A percentile compares a stretch with the other conserved stretches of the same genome.
phyloP scores from a whole-genome alignment of 441 rosid genomes.

The Corymbia calophylla region DNA sequence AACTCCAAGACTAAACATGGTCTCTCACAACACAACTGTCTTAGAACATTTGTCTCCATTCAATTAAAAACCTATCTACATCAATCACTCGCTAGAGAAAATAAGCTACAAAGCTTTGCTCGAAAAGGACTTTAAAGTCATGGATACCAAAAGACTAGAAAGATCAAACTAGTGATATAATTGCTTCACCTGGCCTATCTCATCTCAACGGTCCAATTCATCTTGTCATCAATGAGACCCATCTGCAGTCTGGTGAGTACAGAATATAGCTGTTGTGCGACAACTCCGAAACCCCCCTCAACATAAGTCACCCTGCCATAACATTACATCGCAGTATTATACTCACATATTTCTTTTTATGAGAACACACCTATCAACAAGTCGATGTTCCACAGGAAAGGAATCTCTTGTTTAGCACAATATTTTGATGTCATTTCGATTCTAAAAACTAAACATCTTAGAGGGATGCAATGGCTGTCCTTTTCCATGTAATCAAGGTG shows the following conservation, averaged over 20 bases:
- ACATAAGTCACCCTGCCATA: constrained; percentile 60
- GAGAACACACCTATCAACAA: not conserved
- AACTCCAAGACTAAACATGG: not conserved
- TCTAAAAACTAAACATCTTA: not conserved
- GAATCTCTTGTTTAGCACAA: not conserved
- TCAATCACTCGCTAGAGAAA: not conserved
- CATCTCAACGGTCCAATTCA: constrained; percentile 85
- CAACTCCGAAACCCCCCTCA: constrained; percentile 59
- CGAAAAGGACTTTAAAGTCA: not conserved
- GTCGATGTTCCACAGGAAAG: not conserved
- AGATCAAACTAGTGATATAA: not conserved
- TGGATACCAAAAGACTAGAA: not conserved
- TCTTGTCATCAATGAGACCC: constrained; percentile 77
- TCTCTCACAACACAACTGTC: not conserved
- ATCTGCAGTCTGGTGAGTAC: constrained; percentile 82
- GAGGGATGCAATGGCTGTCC: not conserved
- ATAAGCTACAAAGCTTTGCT: not conserved
- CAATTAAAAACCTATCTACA: not conserved
- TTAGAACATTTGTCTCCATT: not conserved
- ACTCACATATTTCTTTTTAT: not conserved
- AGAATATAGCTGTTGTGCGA: constrained; percentile 54
- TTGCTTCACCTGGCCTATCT: constrained; percentile 16
- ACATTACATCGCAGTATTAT: not conserved
- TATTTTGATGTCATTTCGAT: not conserved
- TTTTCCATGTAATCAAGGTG: not conserved